Conservation (phyloP, 2,329 filamentous ascomycete species). For the Exophiala dermatitidis region DNA sequence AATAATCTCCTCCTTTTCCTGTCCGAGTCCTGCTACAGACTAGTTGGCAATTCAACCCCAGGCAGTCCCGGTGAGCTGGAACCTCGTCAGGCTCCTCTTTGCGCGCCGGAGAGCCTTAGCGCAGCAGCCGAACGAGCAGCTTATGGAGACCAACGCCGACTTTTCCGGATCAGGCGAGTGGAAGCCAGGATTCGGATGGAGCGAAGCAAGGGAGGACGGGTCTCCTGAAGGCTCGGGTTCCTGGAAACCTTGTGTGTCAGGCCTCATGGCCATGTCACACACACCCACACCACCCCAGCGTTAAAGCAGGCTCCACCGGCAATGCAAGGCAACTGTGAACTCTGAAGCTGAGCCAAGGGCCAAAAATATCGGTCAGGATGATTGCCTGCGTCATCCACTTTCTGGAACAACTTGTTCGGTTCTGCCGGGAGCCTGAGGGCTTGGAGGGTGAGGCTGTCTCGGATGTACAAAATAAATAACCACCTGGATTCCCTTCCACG, state of each 20-base stretch:
- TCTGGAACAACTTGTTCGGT: constrained; percentile 24
- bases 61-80: constrained; percentile 23
- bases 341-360: neutral
- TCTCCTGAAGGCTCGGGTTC: constrained; percentile 5
- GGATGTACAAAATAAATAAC: constrained; percentile 22
- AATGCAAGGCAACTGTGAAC: neutral
- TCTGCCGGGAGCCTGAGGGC: constrained; percentile 4
- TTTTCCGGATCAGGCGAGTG: constrained; percentile 12
- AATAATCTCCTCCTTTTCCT: neutral
- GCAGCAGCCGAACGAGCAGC: constrained; percentile 7
- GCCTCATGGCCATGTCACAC: constrained; percentile 8
- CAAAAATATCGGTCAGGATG: constrained; percentile 14
- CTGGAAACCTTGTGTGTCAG: constrained; percentile 5
- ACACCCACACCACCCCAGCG: neutral
- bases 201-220: neutral
- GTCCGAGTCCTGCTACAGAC: neutral
- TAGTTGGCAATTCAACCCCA: constrained; percentile 9
- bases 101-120: constrained; percentile 12
- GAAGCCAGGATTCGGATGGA: constrained; percentile 12
- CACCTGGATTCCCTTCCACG: constrained; percentile 4
- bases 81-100: constrained; percentile 7
- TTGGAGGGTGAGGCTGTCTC: constrained; percentile 2
- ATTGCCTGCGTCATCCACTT: constrained; percentile 18
- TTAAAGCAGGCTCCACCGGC: constrained; percentile 15
- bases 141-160: neutral